Conservation (phyloP, 1,139 yeast genomes). For the Hyphopichia wangnamkhiaoensis region DNA sequence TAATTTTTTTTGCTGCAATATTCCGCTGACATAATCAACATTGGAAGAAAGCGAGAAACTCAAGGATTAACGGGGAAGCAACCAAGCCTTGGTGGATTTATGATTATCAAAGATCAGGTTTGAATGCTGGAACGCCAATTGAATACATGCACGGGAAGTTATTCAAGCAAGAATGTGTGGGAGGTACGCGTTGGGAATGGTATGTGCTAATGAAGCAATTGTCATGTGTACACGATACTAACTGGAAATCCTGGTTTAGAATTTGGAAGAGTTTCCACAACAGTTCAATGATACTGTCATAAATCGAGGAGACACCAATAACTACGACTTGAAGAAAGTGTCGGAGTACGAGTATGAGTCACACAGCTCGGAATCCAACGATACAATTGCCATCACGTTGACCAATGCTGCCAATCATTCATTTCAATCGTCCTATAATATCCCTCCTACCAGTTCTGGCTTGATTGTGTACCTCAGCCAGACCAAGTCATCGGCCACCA, state of each 20-base stretch:
- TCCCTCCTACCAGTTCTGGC: constrained; percentile 43
- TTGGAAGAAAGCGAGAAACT: no score
- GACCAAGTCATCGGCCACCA: constrained; percentile 8
- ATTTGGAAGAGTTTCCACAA: constrained; percentile 31
- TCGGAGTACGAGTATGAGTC: constrained; percentile 10
- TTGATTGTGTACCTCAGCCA: constrained; percentile 29
- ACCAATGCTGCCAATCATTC: constrained; percentile 10
- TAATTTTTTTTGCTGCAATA: no score
- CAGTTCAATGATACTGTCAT: constrained; percentile 28
- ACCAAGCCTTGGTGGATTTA: no score
- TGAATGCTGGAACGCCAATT: no score
- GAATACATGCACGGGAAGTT: not conserved
- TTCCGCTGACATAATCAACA: no score
- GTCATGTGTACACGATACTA: constrained; percentile 7
- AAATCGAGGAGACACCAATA: constrained; percentile 3
- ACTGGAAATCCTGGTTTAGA: constrained; percentile 19
- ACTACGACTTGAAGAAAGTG: constrained; percentile 5
- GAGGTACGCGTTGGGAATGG: constrained; percentile 43
- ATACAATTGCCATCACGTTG: constrained; percentile 7
- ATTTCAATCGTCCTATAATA: constrained; percentile 34
- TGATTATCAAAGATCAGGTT: no score
- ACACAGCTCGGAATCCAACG: not conserved
- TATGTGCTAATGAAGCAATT: constrained; percentile 22
- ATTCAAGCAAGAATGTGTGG: constrained; percentile 37
- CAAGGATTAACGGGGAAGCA: no score